These are phyloP conservation scores for Fibroporia radiculosa DNA, from an alignment of 768 basidiomycete genomes.

Conservation along the genomic window DNA sequence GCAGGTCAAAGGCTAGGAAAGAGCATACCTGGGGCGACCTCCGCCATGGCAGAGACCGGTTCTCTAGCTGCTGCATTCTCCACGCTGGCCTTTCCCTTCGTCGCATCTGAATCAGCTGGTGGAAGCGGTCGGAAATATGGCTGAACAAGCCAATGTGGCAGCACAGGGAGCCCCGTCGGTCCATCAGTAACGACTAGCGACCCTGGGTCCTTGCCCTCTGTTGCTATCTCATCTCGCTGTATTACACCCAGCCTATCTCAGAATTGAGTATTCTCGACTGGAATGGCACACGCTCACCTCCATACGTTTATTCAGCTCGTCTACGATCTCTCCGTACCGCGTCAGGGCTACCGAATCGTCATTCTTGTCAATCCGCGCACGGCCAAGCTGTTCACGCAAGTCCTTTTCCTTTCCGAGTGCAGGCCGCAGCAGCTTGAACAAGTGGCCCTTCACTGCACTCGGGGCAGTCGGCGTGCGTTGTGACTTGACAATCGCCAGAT, in stretches of 20 bases:
- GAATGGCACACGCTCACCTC: constrained; percentile 30
- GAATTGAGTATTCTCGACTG: no score
- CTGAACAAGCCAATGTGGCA: constrained; percentile 69
- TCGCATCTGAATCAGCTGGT: background rate
- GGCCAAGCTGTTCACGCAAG: constrained; percentile 65
- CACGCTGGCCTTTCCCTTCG: background rate
- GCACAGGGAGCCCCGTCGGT: constrained; percentile 38
- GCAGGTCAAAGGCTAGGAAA: no score
- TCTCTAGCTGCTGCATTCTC: no score
- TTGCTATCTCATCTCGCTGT: constrained; percentile 42
- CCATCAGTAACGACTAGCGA: constrained; percentile 36
- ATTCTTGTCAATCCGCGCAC: constrained; percentile 25
- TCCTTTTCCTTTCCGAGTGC: constrained; percentile 60
- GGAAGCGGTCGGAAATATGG: constrained; percentile 52
- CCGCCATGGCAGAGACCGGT: no score
- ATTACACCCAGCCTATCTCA: no score
- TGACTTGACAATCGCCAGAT: constrained; percentile 68
- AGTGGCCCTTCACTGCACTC: constrained; percentile 82
- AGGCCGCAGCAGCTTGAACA: constrained; percentile 89
- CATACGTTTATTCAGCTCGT: constrained; percentile 54
- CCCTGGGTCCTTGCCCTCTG: constrained; percentile 22
- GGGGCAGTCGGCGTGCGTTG: constrained; percentile 63
- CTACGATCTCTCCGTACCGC: constrained; percentile 42
- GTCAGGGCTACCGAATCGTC: constrained; percentile 25
- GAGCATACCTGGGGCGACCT: no score